These are phyloP conservation scores for Plasmopara viticola DNA, from an alignment of 352 stramenopile species.

Conservation along the genomic window DNA sequence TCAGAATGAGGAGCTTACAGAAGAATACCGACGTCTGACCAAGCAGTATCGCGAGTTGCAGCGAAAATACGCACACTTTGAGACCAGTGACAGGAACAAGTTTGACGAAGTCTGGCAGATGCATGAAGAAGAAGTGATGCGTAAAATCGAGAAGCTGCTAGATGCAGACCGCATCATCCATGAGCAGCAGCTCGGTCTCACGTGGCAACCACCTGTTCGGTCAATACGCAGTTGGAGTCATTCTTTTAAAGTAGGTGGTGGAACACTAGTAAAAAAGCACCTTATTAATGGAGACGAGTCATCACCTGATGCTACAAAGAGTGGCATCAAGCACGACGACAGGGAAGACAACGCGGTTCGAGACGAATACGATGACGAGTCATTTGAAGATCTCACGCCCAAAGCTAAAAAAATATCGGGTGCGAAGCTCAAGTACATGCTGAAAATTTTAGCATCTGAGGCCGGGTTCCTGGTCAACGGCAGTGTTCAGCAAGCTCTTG, in stretches of 20 bases:
- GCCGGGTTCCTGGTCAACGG: slow-evolving; percentile 85
- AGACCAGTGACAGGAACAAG: slow-evolving; percentile 80
- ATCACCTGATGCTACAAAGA: slow-evolving; percentile 10
- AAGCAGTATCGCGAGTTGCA: slow-evolving; percentile 95
- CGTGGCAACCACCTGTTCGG: slow-evolving; percentile 54
- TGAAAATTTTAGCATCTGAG: slow-evolving; percentile 79
- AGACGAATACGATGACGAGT: slow-evolving; percentile 40
- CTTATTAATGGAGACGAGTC: slow-evolving; percentile 13
- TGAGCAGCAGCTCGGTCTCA: slow-evolving; percentile 86
- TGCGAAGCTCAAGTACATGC: slow-evolving; percentile 84
- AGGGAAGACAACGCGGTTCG: slow-evolving; percentile 10
- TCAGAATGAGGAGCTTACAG: slow-evolving; percentile 90
- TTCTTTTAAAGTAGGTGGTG: slow-evolving; percentile 17
- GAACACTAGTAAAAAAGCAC: slow-evolving; percentile 14
- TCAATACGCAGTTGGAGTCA: slow-evolving; percentile 53
- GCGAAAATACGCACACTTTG: slow-evolving; percentile 92
- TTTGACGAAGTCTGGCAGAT: slow-evolving; percentile 89
- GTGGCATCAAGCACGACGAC: slow-evolving; percentile 25
- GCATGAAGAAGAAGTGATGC: slow-evolving; percentile 84
- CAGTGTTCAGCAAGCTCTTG: slow-evolving; percentile 71
- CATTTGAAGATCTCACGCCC: slow-evolving; percentile 38
- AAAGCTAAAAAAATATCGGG: slow-evolving; percentile 63
- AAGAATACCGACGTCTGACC: slow-evolving; percentile 90
- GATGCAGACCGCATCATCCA: slow-evolving; percentile 86
- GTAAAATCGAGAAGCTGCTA: slow-evolving; percentile 83